A percentile compares a stretch with the other conserved stretches of the same genome.
Conservation (phyloP, 129 eudicot genomes). For the Artemisia annua region DNA sequence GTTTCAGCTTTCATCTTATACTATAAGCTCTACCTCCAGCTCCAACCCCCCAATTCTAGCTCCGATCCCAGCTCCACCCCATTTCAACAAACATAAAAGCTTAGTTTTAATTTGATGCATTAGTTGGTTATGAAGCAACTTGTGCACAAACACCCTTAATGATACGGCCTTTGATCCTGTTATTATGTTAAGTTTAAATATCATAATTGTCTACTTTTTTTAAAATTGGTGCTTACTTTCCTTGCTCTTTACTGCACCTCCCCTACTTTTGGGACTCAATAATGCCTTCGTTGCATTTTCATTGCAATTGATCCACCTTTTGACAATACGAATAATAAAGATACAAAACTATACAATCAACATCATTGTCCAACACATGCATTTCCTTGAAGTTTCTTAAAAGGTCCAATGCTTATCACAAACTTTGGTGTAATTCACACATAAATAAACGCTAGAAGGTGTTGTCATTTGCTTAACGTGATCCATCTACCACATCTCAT, state of each 20-base stretch:
- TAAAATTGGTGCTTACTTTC: constrained; percentile 6
- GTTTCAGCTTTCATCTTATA: no score
- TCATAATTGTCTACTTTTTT: not conserved
- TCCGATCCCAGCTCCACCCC: no score
- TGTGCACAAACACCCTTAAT: not conserved
- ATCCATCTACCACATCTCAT: constrained; percentile 13
- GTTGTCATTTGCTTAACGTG: constrained; percentile 8
- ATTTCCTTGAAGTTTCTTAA: constrained; percentile 6
- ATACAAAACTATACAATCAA: not conserved
- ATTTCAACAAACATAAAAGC: no score
- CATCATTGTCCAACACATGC: not conserved
- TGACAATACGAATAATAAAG: constrained; percentile 6
- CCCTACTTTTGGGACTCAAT: constrained; percentile 20
- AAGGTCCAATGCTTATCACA: constrained; percentile 11
- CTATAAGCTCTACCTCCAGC: no score
- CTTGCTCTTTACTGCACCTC: constrained; percentile 13
- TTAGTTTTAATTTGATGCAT: no score
- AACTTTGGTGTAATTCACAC: constrained; percentile 13
- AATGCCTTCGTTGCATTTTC: constrained; percentile 2
- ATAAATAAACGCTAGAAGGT: constrained; percentile 5
- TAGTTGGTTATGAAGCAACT: not conserved
- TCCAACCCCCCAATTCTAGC: no score
- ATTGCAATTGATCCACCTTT: not conserved
- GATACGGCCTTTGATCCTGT: not conserved
- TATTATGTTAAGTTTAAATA: not conserved